Evolutionary conservation across 495 filamentous ascomycete genomes (phyloP).

Genomic region (Neurospora tetraspora): DNA sequence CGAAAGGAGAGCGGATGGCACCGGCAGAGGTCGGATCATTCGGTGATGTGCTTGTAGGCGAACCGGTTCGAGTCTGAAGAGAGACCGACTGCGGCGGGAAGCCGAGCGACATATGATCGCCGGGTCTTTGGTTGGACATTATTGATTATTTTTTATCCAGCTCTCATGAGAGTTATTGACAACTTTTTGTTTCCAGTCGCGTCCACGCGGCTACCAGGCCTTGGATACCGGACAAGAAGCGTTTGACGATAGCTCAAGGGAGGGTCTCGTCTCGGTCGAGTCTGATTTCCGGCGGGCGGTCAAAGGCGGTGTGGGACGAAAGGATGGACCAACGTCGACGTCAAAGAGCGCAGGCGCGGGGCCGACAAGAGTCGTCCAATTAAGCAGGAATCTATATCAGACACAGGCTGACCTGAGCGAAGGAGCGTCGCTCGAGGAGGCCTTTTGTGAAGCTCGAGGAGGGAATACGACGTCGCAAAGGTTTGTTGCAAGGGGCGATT

Average conservation of each 20-base stretch:
- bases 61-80: constrained; percentile 64
- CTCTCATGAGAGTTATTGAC: constrained; percentile 31
- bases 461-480: constrained; percentile 2
- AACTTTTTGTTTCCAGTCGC: constrained; percentile 2
- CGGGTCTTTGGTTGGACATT: constrained; percentile 89
- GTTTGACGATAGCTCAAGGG: constrained; percentile 1
- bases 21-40: constrained; percentile 64
- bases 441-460: background rate
- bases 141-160: constrained; percentile 56
- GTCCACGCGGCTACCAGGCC: constrained; percentile 6
- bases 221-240: constrained; percentile 3
- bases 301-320: constrained; percentile 3
- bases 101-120: constrained; percentile 59
- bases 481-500: background rate
- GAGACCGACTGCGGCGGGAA: constrained; percentile 50
- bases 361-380: constrained; percentile 5
- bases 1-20: constrained; percentile 65
- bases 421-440: constrained; percentile 14
- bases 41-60: constrained; percentile 82
- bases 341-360: background rate
- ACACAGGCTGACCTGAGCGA: background rate
- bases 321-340: constrained; percentile 4
- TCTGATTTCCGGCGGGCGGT: background rate
- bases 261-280: background rate
- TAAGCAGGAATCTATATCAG: constrained; percentile 7